Evolutionary conservation across 805 yeast genomes (phyloP).

Genomic region (Martiniozyma abietophila): DNA sequence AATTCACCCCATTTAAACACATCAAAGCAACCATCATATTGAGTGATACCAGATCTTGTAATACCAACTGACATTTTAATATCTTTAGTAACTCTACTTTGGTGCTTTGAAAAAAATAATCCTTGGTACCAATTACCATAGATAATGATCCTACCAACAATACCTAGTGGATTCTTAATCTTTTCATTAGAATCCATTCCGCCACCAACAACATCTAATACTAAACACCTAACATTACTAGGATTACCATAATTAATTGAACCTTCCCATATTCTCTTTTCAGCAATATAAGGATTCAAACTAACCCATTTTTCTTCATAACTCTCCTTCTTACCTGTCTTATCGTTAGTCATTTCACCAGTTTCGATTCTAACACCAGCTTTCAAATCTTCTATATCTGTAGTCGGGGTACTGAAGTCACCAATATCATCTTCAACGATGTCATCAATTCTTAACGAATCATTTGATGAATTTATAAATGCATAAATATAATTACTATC

Average conservation of each 20-base stretch:
- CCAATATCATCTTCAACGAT: conserved; percentile 12
- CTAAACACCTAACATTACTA: conserved; percentile 14
- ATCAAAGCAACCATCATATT: too few relatives aligned
- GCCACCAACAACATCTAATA: conserved; percentile 12
- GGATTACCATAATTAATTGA: conserved; percentile 24
- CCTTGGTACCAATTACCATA: conserved; percentile 49
- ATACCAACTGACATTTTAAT: conserved; percentile 17
- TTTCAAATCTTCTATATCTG: conserved; percentile 15
- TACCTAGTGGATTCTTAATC: conserved; percentile 17
- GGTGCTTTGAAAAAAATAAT: too few relatives aligned
- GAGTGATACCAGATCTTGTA: too few relatives aligned
- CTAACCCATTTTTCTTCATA: conserved; percentile 51
- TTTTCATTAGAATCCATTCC: conserved; percentile 11
- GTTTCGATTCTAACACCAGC: conserved; percentile 39
- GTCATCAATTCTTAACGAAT: neutral
- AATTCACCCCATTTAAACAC: too few relatives aligned
- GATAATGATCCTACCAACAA: conserved; percentile 34
- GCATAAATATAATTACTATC: conserved; percentile 31
- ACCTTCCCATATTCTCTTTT: conserved; percentile 4
- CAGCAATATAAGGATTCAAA: conserved; percentile 27
- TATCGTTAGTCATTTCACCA: conserved; percentile 40
- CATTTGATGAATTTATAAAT: conserved; percentile 2
- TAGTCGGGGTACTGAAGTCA: neutral
- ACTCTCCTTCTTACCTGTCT: conserved; percentile 30
- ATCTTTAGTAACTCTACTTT: conserved; percentile 15